These are phyloP conservation scores for Draba incana DNA, from an alignment of 345 rosid species.

Conservation along the genomic window DNA sequence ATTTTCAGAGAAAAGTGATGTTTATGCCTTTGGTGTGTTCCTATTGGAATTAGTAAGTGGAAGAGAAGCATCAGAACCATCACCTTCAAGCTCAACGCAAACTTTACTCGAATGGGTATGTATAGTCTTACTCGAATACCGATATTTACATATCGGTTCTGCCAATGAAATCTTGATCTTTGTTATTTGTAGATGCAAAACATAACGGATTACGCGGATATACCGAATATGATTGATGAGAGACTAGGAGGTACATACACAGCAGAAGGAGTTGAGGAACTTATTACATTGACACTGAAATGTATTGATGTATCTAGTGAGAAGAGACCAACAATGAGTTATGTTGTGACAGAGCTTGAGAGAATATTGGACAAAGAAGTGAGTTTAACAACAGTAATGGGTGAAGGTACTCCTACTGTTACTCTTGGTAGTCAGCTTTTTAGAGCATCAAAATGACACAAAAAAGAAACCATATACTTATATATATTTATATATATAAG, in stretches of 20 bases:
- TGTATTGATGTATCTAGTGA: conserved; percentile 80
- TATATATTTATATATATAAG: conserved; percentile 22
- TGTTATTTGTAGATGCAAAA: conserved; percentile 58
- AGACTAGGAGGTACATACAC: conserved; percentile 77
- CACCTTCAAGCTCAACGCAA: conserved; percentile 57
- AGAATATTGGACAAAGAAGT: conserved; percentile 75
- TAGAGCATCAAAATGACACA: conserved; percentile 51
- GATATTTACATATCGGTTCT: no score
- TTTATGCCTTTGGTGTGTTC: conserved; percentile 88
- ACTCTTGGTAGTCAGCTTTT: conserved; percentile 91
- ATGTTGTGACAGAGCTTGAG: conserved; percentile 76
- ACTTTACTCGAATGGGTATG: conserved; percentile 84
- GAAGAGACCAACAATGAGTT: conserved; percentile 74
- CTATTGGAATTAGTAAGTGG: conserved; percentile 85
- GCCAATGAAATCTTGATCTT: conserved; percentile 9
- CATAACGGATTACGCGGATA: conserved; percentile 50
- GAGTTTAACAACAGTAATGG: conserved; percentile 81
- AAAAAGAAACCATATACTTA: conserved; percentile 30
- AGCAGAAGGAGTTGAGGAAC: conserved; percentile 77
- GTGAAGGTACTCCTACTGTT: conserved; percentile 81
- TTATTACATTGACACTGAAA: conserved; percentile 55
- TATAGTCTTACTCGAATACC: conserved; percentile 4
- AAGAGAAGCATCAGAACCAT: conserved; percentile 65
- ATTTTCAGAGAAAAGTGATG: conserved; percentile 91
- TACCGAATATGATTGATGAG: conserved; percentile 61